phyloP scores from a whole-genome alignment of 352 stramenopile species.

The Phytophthora rubi region DNA sequence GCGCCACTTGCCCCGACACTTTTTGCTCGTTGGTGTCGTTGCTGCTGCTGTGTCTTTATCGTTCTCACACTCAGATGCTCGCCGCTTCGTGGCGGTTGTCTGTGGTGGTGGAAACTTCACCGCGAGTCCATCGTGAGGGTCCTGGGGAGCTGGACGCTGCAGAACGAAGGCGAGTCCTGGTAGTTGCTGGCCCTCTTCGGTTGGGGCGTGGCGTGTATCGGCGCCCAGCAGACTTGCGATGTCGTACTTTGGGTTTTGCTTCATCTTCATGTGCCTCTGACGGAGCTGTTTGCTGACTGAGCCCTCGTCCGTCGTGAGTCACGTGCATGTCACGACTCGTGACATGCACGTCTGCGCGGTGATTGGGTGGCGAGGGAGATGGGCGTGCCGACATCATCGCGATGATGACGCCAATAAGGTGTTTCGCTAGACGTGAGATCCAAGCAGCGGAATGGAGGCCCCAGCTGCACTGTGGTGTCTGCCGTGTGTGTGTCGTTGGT shows the following conservation, averaged over 20 bases:
- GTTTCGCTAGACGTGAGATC: background rate
- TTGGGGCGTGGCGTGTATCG: background rate
- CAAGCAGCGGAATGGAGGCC: no score
- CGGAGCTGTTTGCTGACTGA: constrained; percentile 20
- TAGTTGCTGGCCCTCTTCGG: constrained; percentile 10
- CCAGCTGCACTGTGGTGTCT: no score
- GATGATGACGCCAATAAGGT: background rate
- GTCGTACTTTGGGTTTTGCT: constrained; percentile 27
- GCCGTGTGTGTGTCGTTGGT: no score
- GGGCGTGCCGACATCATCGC: background rate
- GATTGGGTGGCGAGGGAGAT: background rate
- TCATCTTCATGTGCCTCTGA: background rate
- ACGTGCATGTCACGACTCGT: no score
- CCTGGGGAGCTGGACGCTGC: constrained; percentile 1
- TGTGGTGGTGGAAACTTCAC: background rate
- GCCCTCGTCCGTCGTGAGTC: background rate
- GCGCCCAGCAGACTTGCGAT: constrained; percentile 23
- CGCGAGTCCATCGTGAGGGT: background rate
- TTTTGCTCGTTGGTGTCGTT: constrained; percentile 13
- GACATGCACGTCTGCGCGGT: background rate
- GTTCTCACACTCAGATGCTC: constrained; percentile 25
- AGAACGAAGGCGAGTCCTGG: constrained; percentile 24
- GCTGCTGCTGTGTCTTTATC: constrained; percentile 7
- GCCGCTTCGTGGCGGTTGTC: constrained; percentile 13
- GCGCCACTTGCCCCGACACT: constrained; percentile 33